Conservation (phyloP, 345 rosid species). For the Rhodamnia rubescens region DNA sequence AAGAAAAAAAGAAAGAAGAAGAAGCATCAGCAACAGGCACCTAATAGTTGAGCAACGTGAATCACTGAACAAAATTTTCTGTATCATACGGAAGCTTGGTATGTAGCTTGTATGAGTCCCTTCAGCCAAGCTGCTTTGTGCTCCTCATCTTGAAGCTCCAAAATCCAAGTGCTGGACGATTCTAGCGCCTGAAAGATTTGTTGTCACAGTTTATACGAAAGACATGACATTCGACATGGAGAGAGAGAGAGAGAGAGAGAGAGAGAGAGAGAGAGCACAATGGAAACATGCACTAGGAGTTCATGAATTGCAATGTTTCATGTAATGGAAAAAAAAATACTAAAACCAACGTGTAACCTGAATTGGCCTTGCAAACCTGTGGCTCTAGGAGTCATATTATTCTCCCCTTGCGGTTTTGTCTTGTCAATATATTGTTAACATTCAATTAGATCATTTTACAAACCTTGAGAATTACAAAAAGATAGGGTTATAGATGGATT, state of each 20-base stretch:
- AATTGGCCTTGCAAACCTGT: neutral
- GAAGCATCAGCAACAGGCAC: neutral
- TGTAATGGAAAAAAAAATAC: neutral
- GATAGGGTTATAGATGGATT: neutral
- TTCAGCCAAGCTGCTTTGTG: conserved; percentile 78
- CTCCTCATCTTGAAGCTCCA: conserved; percentile 62
- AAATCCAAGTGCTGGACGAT: conserved; percentile 84
- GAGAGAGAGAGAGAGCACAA: neutral
- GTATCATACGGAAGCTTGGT: conserved; percentile 81
- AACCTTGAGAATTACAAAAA: neutral
- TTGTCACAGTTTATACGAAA: neutral
- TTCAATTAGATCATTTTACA: neutral
- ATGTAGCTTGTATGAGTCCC: conserved; percentile 81
- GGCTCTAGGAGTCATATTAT: neutral
- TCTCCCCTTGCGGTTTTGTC: neutral
- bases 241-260: neutral
- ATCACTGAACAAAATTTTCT: neutral
- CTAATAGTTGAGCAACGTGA: neutral
- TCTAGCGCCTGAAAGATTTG: conserved; percentile 60
- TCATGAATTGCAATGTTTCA: neutral
- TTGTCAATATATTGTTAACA: neutral
- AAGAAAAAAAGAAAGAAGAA: neutral
- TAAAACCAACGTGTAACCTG: neutral
- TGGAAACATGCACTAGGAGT: neutral
- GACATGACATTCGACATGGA: neutral